Conservation (phyloP, 2,329 filamentous ascomycete genomes). For the Mariannaea sp. region DNA sequence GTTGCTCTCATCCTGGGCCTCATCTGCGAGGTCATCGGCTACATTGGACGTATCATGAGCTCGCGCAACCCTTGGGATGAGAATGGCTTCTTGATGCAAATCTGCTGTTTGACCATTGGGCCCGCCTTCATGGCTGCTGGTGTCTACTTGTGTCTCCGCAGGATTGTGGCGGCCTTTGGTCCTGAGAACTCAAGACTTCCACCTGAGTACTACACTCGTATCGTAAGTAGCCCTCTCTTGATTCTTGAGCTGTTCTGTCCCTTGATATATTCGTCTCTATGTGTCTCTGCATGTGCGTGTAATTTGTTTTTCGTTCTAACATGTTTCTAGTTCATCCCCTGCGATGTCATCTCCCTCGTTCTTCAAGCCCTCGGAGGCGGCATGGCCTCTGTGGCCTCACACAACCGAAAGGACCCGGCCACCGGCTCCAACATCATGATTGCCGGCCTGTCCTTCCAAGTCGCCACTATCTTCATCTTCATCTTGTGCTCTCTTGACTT, state of each 20-base stretch:
- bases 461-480: constrained; percentile 61
- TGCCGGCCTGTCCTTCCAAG: constrained; percentile 66
- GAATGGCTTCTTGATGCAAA: constrained; percentile 58
- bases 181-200: constrained; percentile 53
- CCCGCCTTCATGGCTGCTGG: constrained; percentile 68
- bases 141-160: constrained; percentile 64
- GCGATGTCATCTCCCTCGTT: constrained; percentile 64
- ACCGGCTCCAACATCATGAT: constrained; percentile 66
- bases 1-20: constrained; percentile 60
- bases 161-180: constrained; percentile 55
- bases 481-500: constrained; percentile 56
- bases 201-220: constrained; percentile 54
- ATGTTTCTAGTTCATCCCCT: constrained; percentile 60
- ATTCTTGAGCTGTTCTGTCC: too few relatives aligned
- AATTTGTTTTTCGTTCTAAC: neutral
- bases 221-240: constrained; percentile 43
- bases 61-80: constrained; percentile 57
- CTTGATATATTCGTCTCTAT: too few relatives aligned
- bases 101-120: constrained; percentile 65
- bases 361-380: constrained; percentile 66
- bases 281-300: too few relatives aligned
- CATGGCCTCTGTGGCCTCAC: constrained; percentile 51
- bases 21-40: constrained; percentile 62
- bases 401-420: constrained; percentile 41
- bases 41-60: constrained; percentile 61